Base-by-base conservation (phyloP, 257 asterid species). In the Solanum peruvianum region DNA sequence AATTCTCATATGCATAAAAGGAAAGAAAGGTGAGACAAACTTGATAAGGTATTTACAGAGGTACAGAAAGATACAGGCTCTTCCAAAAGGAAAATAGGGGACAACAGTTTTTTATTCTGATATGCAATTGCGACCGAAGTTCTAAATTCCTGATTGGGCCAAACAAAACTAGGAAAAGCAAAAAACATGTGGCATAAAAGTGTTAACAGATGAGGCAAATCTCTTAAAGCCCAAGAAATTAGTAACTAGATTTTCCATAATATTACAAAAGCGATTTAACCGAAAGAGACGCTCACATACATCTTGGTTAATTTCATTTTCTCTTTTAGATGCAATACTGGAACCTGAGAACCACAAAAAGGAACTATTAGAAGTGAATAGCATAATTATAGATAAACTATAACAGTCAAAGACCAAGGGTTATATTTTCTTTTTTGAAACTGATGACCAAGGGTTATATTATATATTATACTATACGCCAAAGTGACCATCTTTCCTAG, bases 271-370 rank as follows among this genome's bases (percentile, higher is more conserved):
- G 70, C 70, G 21, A 84, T 67, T 39, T 85, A 31, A 77, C 67
- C 5, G 12, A 2, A 75, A 70, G 87, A 82, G 35, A 85, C n/a
- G 83, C 72, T 44, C 70, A 85, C 87, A 45, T 85, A 85, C 66
- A 58, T 58, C 87, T 85, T 69, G 82, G 47, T 85, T 71, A 52
- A 85, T 85, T 25, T 71, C 81, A 39, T 47, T 37, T 58, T 85
- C 87, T 83, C 49, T 23, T 85, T 85, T 75, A 9, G 35, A 20
- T 29, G 83, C 78, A 31, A 47, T 71, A 33, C 83, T 47, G 83
- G 87, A 75, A 71, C 77, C 87, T 85, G 83, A 66, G 62, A 85
- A 31, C 71, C 64, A 29, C 35, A 71, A 69, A 85, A 85, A 72
- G 60, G 78, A 58, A 27, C 83, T 71, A 85, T 85, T 33, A 85